Evolutionary conservation across 352 stramenopile species (phyloP), one percentile per base, ranked within the genome.

Genomic region (Phytophthora capsici): DNA sequence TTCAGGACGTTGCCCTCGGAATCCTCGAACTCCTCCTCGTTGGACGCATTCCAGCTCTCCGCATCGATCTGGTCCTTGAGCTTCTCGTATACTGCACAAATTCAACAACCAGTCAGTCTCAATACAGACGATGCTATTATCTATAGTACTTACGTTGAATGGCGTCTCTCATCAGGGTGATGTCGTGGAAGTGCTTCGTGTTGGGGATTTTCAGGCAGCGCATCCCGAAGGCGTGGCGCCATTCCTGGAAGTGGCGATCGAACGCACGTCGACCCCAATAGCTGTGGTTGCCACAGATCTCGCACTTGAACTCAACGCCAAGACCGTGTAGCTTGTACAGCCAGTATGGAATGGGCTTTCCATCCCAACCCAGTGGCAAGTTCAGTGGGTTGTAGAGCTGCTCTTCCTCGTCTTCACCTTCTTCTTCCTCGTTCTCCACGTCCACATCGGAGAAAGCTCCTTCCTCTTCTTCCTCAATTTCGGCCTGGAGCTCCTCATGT

Each of bases 111-210:
- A n/a, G 20, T 63, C 38, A 49, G 32, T 17, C 12, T 22, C 32
- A 67, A 25, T 36, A 45, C 37, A 57, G 17, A 7, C 22, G 0
- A 46, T n/a, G 30, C 20, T 32, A 43, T 28, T 3, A 69, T 19
- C 6, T 13, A 52, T 17, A 32, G 26, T 20, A 77, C 82, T 58
- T 82, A 93, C 82, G 46, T 43, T 88, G 79, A 44, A 92, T 94
- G 28, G 96, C 97, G 76, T 99, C 98, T 53, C 97, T 94, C 76
- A 99, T 99, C 51, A 96, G 93, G 23, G 93, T 99, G 40, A 99
- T 99, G 52, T 99, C 97, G 81, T 99, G 97, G 77, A 99, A 99
- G 70, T 99, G 97, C 67, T 99, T 99, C 14, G 97, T 99, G 79
- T 99, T 99, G 6, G 98, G 98, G 75, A 99, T 99, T 30, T 96